Evolutionary conservation across 768 basidiomycete genomes (phyloP).

Genomic region (Tylopilus sp.): DNA sequence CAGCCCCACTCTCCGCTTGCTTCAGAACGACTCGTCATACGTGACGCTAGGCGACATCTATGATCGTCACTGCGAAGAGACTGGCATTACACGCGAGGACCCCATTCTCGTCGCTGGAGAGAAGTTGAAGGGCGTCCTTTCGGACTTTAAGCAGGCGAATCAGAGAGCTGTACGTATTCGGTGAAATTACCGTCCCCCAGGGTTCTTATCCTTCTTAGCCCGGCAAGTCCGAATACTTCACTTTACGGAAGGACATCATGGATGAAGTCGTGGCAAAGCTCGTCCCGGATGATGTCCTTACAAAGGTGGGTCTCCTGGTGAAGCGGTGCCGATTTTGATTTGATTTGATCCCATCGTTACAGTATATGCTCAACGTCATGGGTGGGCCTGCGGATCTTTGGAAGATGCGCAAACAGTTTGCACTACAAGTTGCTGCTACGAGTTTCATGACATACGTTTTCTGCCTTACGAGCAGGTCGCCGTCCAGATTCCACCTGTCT

Average conservation of each 20-base stretch:
- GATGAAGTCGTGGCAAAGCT: slow-evolving; percentile 87
- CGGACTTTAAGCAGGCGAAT: slow-evolving; percentile 51
- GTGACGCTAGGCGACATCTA: slow-evolving; percentile 90
- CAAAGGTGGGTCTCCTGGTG: slow-evolving; percentile 50
- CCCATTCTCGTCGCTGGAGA: slow-evolving; percentile 84
- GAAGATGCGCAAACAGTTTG: slow-evolving; percentile 97
- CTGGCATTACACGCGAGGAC: slow-evolving; percentile 79
- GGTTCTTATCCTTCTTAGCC: slow-evolving; percentile 37
- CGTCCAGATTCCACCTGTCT: slow-evolving; percentile 83
- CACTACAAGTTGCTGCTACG: slow-evolving; percentile 79
- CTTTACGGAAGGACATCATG: slow-evolving; percentile 77
- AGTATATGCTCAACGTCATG: slow-evolving; percentile 95
- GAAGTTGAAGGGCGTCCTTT: slow-evolving; percentile 69
- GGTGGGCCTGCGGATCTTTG: slow-evolving; percentile 79
- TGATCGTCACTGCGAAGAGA: slow-evolving; percentile 79
- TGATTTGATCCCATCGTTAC: background rate
- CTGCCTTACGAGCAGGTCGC: slow-evolving; percentile 78
- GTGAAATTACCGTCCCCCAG: background rate
- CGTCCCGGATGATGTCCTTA: slow-evolving; percentile 84
- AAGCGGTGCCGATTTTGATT: background rate
- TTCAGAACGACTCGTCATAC: slow-evolving; percentile 91
- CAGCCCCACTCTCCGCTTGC: slow-evolving; percentile 76
- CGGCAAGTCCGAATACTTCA: slow-evolving; percentile 61
- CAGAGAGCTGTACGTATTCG: slow-evolving; percentile 35
- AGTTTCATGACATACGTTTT: slow-evolving; percentile 93